Evolutionary conservation across 148 eudicot species (phyloP).

Genomic region (Heliamphora exappendiculata): DNA sequence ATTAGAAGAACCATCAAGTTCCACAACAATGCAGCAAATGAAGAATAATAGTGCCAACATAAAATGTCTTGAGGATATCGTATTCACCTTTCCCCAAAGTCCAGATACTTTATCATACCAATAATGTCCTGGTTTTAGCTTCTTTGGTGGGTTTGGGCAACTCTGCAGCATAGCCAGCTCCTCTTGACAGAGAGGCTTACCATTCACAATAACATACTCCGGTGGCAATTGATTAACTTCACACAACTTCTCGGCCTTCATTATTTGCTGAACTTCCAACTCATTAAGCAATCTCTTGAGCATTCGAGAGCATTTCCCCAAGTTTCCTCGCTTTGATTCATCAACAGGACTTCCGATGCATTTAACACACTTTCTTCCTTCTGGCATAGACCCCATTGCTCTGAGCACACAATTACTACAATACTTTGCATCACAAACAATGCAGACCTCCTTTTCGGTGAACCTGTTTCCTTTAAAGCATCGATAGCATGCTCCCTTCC

Average conservation of each 20-base stretch:
- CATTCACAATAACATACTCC: conserved; percentile 73
- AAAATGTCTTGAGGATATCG: background rate
- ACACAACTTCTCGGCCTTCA: conserved; percentile 93
- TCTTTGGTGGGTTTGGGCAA: conserved; percentile 83
- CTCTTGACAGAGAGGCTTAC: conserved; percentile 78
- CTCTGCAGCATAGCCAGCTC: conserved; percentile 68
- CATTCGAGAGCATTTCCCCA: conserved; percentile 92
- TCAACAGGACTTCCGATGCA: conserved; percentile 85
- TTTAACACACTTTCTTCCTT: conserved; percentile 92
- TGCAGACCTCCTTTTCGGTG: conserved; percentile 88
- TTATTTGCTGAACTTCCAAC: conserved; percentile 77
- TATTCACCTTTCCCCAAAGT: conserved; percentile 98
- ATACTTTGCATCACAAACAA: conserved; percentile 93
- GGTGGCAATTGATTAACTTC: conserved; percentile 88
- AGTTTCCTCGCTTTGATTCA: conserved; percentile 68
- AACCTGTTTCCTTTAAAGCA: conserved; percentile 83
- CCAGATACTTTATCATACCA: conserved; percentile 99
- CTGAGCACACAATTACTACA: conserved; percentile 80
- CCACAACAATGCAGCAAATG: conserved; percentile 7
- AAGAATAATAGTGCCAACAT: conserved; percentile 5
- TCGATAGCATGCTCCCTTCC: conserved; percentile 83
- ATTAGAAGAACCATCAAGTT: conserved; percentile 10
- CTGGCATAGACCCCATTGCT: conserved; percentile 99
- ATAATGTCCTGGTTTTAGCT: conserved; percentile 83
- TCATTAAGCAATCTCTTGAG: conserved; percentile 82